Evolutionary conservation across 495 filamentous ascomycete genomes (phyloP).

Genomic region (Penicillium tannophilum): DNA sequence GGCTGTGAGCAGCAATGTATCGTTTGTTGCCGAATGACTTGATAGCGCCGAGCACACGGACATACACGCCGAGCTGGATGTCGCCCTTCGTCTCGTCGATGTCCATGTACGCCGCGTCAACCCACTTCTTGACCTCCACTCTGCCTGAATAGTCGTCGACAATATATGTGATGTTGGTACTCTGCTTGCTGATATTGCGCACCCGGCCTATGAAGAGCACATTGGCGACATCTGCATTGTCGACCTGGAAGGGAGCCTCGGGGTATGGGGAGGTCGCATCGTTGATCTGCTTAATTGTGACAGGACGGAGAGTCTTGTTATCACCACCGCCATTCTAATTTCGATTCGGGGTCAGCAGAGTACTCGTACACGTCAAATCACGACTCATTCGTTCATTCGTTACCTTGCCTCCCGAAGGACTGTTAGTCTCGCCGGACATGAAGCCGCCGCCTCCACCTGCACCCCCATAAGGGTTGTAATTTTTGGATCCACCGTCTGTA

Average conservation of each 20-base stretch:
- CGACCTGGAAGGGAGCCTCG: slow-evolving; percentile 75
- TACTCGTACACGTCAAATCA: background rate
- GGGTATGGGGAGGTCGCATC: slow-evolving; percentile 75
- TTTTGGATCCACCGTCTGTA: slow-evolving; percentile 32
- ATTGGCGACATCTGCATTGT: slow-evolving; percentile 61
- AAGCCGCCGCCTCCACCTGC: slow-evolving; percentile 63
- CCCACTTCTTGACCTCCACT: slow-evolving; percentile 92
- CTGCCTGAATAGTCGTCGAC: slow-evolving; percentile 93
- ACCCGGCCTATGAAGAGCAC: slow-evolving; percentile 89
- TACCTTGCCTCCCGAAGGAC: slow-evolving; percentile 49
- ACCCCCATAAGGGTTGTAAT: slow-evolving; percentile 60
- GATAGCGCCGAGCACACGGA: slow-evolving; percentile 77
- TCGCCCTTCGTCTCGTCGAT: slow-evolving; percentile 48
- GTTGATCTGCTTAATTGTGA: slow-evolving; percentile 91
- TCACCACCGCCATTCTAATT: slow-evolving; percentile 38
- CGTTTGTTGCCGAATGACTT: slow-evolving; percentile 77
- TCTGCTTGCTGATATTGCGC: slow-evolving; percentile 78
- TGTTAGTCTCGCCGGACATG: slow-evolving; percentile 55
- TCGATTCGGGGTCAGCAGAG: background rate
- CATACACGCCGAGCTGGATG: slow-evolving; percentile 70
- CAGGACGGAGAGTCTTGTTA: slow-evolving; percentile 79
- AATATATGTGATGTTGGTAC: slow-evolving; percentile 88
- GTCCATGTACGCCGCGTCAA: slow-evolving; percentile 63
- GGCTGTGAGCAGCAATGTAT: slow-evolving; percentile 77
- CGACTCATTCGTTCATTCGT: background rate